Percentiles rank a stretch among this genome's conserved stretches.
Evolutionary conservation across 441 rosid genomes (phyloP).

Genomic region (Gossypium davidsonii): DNA sequence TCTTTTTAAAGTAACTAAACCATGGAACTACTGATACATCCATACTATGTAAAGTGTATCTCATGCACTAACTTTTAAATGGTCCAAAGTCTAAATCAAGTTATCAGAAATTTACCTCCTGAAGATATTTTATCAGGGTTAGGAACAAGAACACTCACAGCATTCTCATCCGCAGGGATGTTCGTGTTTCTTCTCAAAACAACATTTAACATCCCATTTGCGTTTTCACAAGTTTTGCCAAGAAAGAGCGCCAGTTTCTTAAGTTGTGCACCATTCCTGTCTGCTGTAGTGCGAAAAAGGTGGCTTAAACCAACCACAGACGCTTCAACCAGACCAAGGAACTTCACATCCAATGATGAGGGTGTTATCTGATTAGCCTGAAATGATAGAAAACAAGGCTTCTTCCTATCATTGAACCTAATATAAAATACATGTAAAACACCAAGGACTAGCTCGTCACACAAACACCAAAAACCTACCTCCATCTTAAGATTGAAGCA

Average conservation of each 20-base stretch:
- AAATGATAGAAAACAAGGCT: conserved; percentile 13
- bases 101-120: conserved; percentile 37
- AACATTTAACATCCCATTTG: conserved; percentile 53
- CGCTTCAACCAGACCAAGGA: conserved; percentile 63
- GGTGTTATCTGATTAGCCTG: conserved; percentile 31
- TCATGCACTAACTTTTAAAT: not conserved
- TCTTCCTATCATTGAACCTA: not conserved
- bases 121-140: conserved; percentile 46
- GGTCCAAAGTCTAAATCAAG: conserved; percentile 1
- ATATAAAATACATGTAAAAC: conserved; percentile 5
- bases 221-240: conserved; percentile 41
- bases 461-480: conserved; percentile 4
- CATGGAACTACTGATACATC: not conserved
- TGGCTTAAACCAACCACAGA: conserved; percentile 86
- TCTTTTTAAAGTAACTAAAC: conserved; percentile 2
- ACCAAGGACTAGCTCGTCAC: not conserved
- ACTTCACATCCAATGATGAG: conserved; percentile 27
- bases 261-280: conserved; percentile 56
- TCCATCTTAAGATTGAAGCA: not conserved
- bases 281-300: conserved; percentile 56
- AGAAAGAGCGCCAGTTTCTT: conserved; percentile 69
- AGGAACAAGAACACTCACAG: conserved; percentile 66
- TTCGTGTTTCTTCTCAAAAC: conserved; percentile 70
- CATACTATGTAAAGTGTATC: not conserved
- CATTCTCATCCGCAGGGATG: conserved; percentile 66